Conservation (phyloP, 495 filamentous ascomycete genomes). For the Haplographium delicatum region DNA sequence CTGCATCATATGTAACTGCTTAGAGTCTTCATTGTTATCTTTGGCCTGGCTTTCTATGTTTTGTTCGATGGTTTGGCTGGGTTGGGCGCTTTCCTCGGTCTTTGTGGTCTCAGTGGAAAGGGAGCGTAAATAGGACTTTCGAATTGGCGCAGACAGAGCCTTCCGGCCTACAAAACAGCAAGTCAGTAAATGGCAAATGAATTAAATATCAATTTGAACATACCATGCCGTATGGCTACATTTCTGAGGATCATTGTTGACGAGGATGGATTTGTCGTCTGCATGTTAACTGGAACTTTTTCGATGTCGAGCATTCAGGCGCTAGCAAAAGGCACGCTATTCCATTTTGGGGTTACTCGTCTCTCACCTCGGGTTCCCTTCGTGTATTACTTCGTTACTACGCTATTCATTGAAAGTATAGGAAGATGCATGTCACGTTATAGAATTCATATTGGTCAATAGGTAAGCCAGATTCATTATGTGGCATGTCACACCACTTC, state of each 20-base stretch:
- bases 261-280: constrained; percentile 1
- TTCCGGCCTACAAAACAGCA: constrained; percentile 38
- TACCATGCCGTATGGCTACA: constrained; percentile 43
- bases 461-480: too few relatives aligned
- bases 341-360: constrained; percentile 5
- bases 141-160: constrained; percentile 37
- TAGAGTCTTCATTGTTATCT: constrained; percentile 16
- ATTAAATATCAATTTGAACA: too few relatives aligned
- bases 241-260: constrained; percentile 48
- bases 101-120: constrained; percentile 21
- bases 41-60: constrained; percentile 13
- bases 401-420: background rate
- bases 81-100: too few relatives aligned
- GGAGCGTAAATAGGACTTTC: constrained; percentile 30
- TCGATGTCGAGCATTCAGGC: constrained; percentile 9
- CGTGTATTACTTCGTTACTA: too few relatives aligned
- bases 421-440: too few relatives aligned
- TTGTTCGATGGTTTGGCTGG: constrained; percentile 7
- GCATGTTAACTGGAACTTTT: constrained; percentile 12
- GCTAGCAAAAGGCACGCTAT: constrained; percentile 1
- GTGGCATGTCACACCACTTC: too few relatives aligned
- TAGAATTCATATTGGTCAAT: too few relatives aligned
- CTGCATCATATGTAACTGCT: constrained; percentile 14
- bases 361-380: too few relatives aligned
- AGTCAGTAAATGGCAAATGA: constrained; percentile 1